Evolutionary conservation across 495 filamentous ascomycete genomes (phyloP).

Genomic region (Lophiotrema nucula): DNA sequence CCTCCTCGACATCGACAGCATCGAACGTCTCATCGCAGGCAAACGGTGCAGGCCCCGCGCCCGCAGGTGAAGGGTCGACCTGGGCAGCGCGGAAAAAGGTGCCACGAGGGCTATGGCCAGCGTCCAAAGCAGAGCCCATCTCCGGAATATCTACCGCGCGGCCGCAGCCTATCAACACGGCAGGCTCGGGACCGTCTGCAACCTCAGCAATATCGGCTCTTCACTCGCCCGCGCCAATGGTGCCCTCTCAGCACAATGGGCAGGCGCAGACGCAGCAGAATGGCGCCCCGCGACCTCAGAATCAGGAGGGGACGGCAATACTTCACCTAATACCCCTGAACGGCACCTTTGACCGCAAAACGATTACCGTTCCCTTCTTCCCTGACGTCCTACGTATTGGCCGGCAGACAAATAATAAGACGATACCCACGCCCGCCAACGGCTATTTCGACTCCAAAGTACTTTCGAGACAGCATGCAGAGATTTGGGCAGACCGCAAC

Average conservation of each 20-base stretch:
- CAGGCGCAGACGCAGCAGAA: slow-evolving; percentile 60
- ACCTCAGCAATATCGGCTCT: slow-evolving; percentile 68
- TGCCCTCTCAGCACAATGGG: slow-evolving; percentile 69
- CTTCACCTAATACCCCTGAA: slow-evolving; percentile 84
- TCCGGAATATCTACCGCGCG: slow-evolving; percentile 61
- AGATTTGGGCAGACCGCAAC: slow-evolving; percentile 86
- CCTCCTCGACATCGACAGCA: slow-evolving; percentile 43
- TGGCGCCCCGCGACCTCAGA: slow-evolving; percentile 57
- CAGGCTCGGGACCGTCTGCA: slow-evolving; percentile 63
- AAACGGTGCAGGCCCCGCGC: slow-evolving; percentile 49
- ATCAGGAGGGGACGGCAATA: slow-evolving; percentile 66
- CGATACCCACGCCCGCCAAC: slow-evolving; percentile 81
- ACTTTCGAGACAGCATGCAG: slow-evolving; percentile 90
- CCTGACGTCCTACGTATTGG: slow-evolving; percentile 90
- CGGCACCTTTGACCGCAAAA: slow-evolving; percentile 93
- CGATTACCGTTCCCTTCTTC: slow-evolving; percentile 83
- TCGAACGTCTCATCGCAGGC: slow-evolving; percentile 47
- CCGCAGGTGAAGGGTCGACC: slow-evolving; percentile 36
- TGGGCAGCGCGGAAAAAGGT: slow-evolving; percentile 65
- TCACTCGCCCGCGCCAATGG: slow-evolving; percentile 70
- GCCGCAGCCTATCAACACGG: slow-evolving; percentile 62
- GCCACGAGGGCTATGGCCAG: slow-evolving; percentile 68
- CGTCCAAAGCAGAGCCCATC: slow-evolving; percentile 65
- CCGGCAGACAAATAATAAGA: slow-evolving; percentile 95
- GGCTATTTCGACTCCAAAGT: slow-evolving; percentile 98